A percentile compares a stretch with the other conserved stretches of the same genome.
These are phyloP conservation scores for Paracoccidioides lutzii DNA, from an alignment of 2,329 filamentous ascomycete genomes.

Conservation along the genomic window DNA sequence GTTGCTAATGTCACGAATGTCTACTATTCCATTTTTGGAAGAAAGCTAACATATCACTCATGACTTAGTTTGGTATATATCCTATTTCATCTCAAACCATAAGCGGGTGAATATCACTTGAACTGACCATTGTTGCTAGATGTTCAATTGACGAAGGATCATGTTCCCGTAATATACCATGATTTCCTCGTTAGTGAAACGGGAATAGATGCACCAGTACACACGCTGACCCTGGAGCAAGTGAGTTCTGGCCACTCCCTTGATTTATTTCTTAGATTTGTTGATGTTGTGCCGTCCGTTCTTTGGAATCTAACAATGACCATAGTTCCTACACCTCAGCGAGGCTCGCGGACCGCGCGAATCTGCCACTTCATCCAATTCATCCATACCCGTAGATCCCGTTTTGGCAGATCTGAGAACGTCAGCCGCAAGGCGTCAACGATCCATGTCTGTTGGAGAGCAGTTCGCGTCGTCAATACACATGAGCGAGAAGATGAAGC, in stretches of 20 bases:
- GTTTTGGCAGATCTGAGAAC: constrained; percentile 3
- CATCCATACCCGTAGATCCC: not conserved
- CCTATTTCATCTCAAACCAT: not conserved
- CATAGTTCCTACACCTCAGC: constrained; percentile 71
- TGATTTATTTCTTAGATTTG: not conserved
- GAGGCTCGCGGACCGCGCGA: constrained; percentile 28
- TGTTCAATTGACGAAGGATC: constrained; percentile 96
- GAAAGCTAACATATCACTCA: not conserved
- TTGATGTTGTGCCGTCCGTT: not conserved
- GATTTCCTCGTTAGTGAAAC: constrained; percentile 97
- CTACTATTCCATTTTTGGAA: not conserved
- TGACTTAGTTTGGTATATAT: constrained; percentile 12
- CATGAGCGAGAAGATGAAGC: constrained; percentile 79
- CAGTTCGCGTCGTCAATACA: constrained; percentile 32
- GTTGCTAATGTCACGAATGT: not conserved
- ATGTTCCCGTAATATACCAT: constrained; percentile 95
- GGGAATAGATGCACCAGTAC: constrained; percentile 89
- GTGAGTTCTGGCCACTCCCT: constrained; percentile 9
- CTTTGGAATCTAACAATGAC: not conserved
- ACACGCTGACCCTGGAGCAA: constrained; percentile 87
- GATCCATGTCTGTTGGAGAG: constrained; percentile 50
- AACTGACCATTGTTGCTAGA: constrained; percentile 51
- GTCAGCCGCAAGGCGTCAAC: constrained; percentile 22
- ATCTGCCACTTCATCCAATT: not conserved
- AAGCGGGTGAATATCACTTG: constrained; percentile 4